Conservation (phyloP, 2,329 filamentous ascomycete genomes). For the Karstenula rhodostoma region DNA sequence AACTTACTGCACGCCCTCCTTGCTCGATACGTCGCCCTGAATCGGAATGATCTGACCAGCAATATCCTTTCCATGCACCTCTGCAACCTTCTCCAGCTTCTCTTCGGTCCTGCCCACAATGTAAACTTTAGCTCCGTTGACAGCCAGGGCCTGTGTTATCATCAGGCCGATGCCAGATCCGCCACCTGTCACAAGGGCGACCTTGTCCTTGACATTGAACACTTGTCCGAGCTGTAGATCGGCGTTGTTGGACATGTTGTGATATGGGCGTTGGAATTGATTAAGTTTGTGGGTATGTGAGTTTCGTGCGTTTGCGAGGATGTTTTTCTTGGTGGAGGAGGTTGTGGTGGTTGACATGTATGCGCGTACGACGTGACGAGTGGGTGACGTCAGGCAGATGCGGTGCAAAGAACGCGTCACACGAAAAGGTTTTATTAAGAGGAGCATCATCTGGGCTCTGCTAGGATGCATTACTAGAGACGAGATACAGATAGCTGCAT, state of each 20-base stretch:
- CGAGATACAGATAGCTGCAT: neutral
- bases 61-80: conserved; percentile 54
- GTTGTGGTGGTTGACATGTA: neutral
- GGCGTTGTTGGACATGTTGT: conserved; percentile 46
- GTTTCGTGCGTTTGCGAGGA: neutral
- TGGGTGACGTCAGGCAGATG: conserved; percentile 5
- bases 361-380: neutral
- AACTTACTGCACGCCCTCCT: conserved; percentile 52
- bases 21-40: conserved; percentile 54
- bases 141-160: conserved; percentile 56
- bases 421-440: neutral
- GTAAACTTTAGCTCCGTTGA: conserved; percentile 59
- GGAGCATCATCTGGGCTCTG: neutral
- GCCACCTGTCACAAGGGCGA: conserved; percentile 55
- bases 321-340: neutral
- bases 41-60: conserved; percentile 57
- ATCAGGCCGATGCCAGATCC: conserved; percentile 59
- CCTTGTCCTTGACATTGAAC: conserved; percentile 50
- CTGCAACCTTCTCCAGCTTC: conserved; percentile 57
- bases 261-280: conserved; percentile 25
- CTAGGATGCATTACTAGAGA: no score
- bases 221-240: conserved; percentile 43
- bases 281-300: conserved; percentile 16
- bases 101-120: conserved; percentile 58
- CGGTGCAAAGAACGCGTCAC: neutral